Conservation (phyloP, 306 rosid species). For the Prunus salicina region DNA sequence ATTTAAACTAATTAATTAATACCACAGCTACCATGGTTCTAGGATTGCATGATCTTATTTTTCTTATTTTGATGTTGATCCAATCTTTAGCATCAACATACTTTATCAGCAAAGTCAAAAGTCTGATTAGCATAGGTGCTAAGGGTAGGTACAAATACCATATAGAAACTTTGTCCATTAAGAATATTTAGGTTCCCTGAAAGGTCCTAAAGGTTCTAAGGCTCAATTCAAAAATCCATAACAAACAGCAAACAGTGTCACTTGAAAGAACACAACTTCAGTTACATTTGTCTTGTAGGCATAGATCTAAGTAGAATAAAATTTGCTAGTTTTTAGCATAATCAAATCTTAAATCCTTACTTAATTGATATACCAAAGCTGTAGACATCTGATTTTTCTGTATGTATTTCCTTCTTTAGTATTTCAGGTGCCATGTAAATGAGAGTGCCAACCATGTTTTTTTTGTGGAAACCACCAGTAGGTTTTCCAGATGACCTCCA, state of each 20-base stretch:
- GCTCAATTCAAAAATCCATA: not conserved
- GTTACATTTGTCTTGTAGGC: not conserved
- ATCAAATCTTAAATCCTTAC: slow-evolving; percentile 41
- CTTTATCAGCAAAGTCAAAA: too few relatives aligned
- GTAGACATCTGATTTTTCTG: slow-evolving; percentile 88
- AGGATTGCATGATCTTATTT: too few relatives aligned
- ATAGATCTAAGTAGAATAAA: slow-evolving; percentile 2
- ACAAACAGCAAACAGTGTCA: not conserved
- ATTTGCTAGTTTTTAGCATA: not conserved
- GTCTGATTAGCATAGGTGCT: not conserved
- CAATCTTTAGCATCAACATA: not conserved
- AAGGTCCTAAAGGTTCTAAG: too few relatives aligned
- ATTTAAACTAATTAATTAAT: too few relatives aligned
- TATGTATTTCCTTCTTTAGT: slow-evolving; percentile 72
- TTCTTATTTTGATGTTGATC: not conserved
- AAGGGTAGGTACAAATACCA: not conserved
- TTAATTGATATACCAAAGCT: slow-evolving; percentile 84
- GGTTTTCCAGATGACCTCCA: slow-evolving; percentile 96
- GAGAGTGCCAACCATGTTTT: slow-evolving; percentile 87
- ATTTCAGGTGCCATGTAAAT: slow-evolving; percentile 97
- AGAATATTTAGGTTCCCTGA: not conserved
- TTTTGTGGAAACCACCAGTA: slow-evolving; percentile 96
- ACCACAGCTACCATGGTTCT: too few relatives aligned
- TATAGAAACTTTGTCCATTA: not conserved
- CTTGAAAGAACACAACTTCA: not conserved